phyloP scores from a whole-genome alignment of 139 green algal genomes.

The Tetradesmus lagerheimii region DNA sequence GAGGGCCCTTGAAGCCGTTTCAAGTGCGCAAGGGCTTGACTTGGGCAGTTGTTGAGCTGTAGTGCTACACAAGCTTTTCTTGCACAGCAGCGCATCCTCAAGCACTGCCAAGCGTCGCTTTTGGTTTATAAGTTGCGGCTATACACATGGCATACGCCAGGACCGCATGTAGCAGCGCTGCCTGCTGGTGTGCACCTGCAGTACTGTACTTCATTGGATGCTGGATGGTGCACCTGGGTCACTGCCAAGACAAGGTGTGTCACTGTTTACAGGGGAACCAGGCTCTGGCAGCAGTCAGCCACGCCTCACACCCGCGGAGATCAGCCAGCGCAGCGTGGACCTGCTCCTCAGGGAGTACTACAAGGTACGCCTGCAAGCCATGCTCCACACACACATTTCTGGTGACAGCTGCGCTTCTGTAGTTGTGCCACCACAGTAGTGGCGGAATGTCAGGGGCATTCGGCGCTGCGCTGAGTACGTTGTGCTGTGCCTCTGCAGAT shows the following conservation, averaged over 20 bases:
- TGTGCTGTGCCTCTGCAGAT: conserved; percentile 1
- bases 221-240: too few species aligned
- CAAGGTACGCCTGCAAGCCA: not conserved
- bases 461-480: not conserved
- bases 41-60: not conserved
- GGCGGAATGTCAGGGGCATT: not conserved
- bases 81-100: not conserved
- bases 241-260: not conserved
- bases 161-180: not conserved
- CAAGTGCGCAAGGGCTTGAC: not conserved
- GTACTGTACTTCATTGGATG: not conserved
- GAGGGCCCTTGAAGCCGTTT: not conserved
- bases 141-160: not conserved
- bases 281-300: not conserved
- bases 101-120: not conserved
- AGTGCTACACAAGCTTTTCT: not conserved
- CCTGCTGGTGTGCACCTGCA: not conserved
- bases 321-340: conserved; percentile 38
- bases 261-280: not conserved
- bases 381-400: not conserved
- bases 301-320: conserved; percentile 3
- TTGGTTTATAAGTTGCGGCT: not conserved
- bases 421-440: too few species aligned
- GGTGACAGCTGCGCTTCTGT: too few species aligned
- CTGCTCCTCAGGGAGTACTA: conserved; percentile 31